Evolutionary conservation across 164 flowering plant genomes (phyloP).

Genomic region (Annona squamosa): DNA sequence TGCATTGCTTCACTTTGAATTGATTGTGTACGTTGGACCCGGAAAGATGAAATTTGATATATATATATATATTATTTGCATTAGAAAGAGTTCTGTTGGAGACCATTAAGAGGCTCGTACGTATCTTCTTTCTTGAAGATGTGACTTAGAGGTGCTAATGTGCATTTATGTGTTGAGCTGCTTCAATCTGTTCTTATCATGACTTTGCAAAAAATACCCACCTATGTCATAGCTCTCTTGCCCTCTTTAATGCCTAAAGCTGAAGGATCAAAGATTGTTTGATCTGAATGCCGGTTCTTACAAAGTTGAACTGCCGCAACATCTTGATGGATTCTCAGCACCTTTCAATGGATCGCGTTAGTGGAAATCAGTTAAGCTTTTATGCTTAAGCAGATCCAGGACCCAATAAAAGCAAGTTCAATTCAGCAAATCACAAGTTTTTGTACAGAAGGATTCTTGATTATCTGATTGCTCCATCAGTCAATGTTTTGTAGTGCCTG

Average conservation of each 20-base stretch:
- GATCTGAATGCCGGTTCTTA: background rate
- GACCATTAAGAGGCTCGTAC: background rate
- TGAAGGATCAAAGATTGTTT: background rate
- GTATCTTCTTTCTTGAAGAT: background rate
- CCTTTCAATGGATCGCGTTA: background rate
- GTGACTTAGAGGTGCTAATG: background rate
- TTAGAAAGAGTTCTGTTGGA: background rate
- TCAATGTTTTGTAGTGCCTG: background rate
- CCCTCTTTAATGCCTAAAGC: background rate
- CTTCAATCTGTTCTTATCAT: too few relatives aligned
- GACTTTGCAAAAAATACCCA: too few relatives aligned
- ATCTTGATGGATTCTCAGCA: background rate
- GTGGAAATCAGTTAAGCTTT: conserved; percentile 1
- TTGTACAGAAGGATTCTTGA: background rate
- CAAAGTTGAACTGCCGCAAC: background rate
- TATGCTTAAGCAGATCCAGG: background rate
- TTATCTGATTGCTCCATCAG: background rate
- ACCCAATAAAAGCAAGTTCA: background rate
- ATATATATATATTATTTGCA: background rate
- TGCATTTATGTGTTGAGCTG: too few relatives aligned
- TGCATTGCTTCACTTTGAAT: too few relatives aligned
- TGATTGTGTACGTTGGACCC: background rate
- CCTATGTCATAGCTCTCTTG: too few relatives aligned
- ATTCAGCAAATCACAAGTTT: background rate
- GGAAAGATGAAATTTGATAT: background rate